These are phyloP conservation scores for Globisporangium spiculum DNA, from an alignment of 352 stramenopile species.

Conservation along the genomic window DNA sequence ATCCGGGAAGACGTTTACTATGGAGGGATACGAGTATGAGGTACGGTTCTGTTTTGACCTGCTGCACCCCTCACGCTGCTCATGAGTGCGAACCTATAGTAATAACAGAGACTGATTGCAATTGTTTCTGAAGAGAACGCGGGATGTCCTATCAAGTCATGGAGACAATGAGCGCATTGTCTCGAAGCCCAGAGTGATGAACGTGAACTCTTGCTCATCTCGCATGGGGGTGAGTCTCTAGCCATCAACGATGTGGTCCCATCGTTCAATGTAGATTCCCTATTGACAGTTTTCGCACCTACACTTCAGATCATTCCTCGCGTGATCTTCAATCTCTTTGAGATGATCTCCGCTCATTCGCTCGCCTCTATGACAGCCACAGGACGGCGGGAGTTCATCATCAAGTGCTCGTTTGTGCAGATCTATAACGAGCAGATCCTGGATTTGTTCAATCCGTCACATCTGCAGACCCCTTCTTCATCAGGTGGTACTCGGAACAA, in stretches of 20 bases:
- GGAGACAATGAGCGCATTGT: constrained; percentile 13
- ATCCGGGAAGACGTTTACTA: constrained; percentile 61
- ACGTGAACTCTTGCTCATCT: constrained; percentile 11
- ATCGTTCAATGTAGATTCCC: not conserved
- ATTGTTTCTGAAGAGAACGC: constrained; percentile 4
- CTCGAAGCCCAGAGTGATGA: constrained; percentile 18
- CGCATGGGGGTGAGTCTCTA: constrained; percentile 27
- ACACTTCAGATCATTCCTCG: constrained; percentile 41
- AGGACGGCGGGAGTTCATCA: constrained; percentile 30
- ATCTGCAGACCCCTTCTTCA: constrained; percentile 16
- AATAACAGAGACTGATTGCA: not conserved
- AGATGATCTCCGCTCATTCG: constrained; percentile 22
- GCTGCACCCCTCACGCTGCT: too few species aligned
- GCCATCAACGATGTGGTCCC: not conserved
- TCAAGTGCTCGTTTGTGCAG: constrained; percentile 84
- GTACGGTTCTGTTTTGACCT: constrained; percentile 9
- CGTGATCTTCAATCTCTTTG: constrained; percentile 43
- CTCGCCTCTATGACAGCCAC: constrained; percentile 1
- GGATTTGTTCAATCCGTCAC: constrained; percentile 45
- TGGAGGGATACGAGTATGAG: constrained; percentile 64
- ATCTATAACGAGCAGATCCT: constrained; percentile 92
- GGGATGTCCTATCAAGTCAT: not conserved
- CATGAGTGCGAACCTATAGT: too few species aligned
- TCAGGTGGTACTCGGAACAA: not conserved
- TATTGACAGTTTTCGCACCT: too few species aligned